Base-by-base conservation (phyloP, 2,329 filamentous ascomycete genomes). In the Karstenula rhodostoma region DNA sequence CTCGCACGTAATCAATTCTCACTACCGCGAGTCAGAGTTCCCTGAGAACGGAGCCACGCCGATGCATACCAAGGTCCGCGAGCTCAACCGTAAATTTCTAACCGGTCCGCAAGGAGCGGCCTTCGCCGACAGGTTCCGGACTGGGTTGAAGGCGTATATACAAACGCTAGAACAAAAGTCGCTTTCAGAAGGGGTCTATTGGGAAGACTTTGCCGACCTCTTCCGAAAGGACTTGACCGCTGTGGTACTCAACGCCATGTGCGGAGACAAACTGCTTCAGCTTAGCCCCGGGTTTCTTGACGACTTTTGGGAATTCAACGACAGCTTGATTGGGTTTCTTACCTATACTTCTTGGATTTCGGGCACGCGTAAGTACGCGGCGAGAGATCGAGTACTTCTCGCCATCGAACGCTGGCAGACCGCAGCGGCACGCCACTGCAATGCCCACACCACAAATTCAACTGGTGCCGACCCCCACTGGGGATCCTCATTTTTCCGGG, bases 261-360 rank as follows among this genome's bases (percentile, higher is more conserved):
- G 49, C 40, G 62, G 62, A 1, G 37, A 46, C n/a, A 17, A 43
- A 17, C 54, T 65, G 23, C 55, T 65, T 8, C 10, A 27, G 17
- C 40, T 44, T 5, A 49, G 51, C 50, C 62, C 59, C 1, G 19
- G 15, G 1, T 60, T 65, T 25, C 10, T 58, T 9, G 9, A 56
- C 8, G 60, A 58, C 29, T 60, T 65, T 54, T 63, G 60, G 62
- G 27, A 23, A 9, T 58, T 65, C 29, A 50, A 58, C 46, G 19
- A 32, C 19, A 49, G 25, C 22, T 8, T 64, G 42, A 22, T 9
- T 15, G 42, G 19, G 13, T 58, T 32, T 23, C 42, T 61, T 19
- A 15, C 37, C 27, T 42, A 56, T 7, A 35, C 50, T 42, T 56
- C 59, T 15, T 33, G 54, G 46, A 19, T 63, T 9, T 46, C 60